Evolutionary conservation across 2,329 filamentous ascomycete species (phyloP).

Genomic region (Trichophyton simii): DNA sequence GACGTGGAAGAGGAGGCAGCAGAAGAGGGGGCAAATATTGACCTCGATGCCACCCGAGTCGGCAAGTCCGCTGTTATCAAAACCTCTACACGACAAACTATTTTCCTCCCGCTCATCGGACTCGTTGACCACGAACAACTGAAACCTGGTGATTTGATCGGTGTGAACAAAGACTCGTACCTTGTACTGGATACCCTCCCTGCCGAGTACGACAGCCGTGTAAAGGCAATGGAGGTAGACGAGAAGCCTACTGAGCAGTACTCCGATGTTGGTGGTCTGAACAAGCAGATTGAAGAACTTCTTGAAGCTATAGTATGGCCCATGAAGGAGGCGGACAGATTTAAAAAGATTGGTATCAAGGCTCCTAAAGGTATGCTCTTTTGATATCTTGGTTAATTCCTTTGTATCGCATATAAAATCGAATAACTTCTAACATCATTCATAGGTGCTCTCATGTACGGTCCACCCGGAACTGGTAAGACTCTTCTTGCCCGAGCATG

Average conservation of each 20-base stretch:
- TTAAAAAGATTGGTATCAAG: conserved; percentile 99
- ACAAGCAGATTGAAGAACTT: conserved; percentile 98
- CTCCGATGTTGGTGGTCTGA: conserved; percentile 88
- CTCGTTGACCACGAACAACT: conserved; percentile 90
- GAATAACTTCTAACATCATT: neutral
- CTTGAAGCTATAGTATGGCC: conserved; percentile 98
- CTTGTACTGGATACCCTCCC: conserved; percentile 92
- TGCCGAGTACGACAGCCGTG: conserved; percentile 94
- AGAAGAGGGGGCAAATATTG: conserved; percentile 97
- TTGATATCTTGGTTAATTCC: conserved; percentile 9
- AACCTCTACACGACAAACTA: conserved; percentile 94
- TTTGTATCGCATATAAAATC: neutral
- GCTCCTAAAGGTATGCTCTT: conserved; percentile 73
- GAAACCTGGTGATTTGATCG: conserved; percentile 91
- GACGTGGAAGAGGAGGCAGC: conserved; percentile 92
- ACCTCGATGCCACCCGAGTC: conserved; percentile 88
- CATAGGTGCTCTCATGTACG: conserved; percentile 92
- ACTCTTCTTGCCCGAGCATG: conserved; percentile 73
- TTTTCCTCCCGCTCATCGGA: conserved; percentile 93
- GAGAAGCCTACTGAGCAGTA: conserved; percentile 99
- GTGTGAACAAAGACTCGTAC: conserved; percentile 98
- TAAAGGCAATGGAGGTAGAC: conserved; percentile 99
- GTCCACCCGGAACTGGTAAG: conserved; percentile 42
- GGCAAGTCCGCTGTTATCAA: conserved; percentile 99
- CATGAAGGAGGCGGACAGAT: conserved; percentile 98